These are phyloP conservation scores for Xeromyces bisporus DNA, from an alignment of 495 filamentous ascomycete genomes.

Conservation along the genomic window DNA sequence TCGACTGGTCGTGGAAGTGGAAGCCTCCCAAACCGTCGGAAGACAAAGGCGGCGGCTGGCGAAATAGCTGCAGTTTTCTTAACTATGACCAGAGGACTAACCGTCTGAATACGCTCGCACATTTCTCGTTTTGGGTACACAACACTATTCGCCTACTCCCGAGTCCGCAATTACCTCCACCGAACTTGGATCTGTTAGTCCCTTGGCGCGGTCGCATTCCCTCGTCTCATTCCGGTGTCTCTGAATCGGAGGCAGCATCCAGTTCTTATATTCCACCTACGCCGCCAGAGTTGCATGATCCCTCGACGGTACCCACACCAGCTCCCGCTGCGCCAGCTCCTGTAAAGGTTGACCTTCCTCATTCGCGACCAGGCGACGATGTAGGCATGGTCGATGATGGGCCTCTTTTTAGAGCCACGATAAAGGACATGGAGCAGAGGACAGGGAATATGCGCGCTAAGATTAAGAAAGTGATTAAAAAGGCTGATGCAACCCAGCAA, in stretches of 20 bases:
- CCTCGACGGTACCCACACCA: slow-evolving; percentile 24
- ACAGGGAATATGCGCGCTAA: slow-evolving; percentile 82
- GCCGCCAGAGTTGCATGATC: slow-evolving; percentile 35
- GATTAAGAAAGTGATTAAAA: slow-evolving; percentile 91
- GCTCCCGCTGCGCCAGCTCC: slow-evolving; percentile 32
- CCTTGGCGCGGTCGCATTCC: slow-evolving; percentile 65
- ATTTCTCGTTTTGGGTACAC: slow-evolving; percentile 89
- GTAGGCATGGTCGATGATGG: slow-evolving; percentile 80
- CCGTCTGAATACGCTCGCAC: slow-evolving; percentile 68
- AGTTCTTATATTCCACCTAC: slow-evolving; percentile 43
- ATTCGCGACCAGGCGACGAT: slow-evolving; percentile 74
- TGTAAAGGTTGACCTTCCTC: slow-evolving; percentile 74
- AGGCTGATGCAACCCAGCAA: slow-evolving; percentile 68
- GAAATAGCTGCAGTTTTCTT: slow-evolving; percentile 86
- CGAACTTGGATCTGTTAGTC: slow-evolving; percentile 50
- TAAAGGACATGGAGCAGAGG: slow-evolving; percentile 93
- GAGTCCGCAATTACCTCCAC: slow-evolving; percentile 37
- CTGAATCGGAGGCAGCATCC: slow-evolving; percentile 38
- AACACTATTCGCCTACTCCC: slow-evolving; percentile 33
- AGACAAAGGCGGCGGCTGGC: slow-evolving; percentile 84
- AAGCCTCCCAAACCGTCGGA: slow-evolving; percentile 69
- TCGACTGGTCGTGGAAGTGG: slow-evolving; percentile 96
- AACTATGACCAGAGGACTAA: slow-evolving; percentile 93
- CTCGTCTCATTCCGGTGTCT: slow-evolving; percentile 66
- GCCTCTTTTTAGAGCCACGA: slow-evolving; percentile 86